Base-by-base conservation (phyloP, 2,329 filamentous ascomycete genomes). In the Conoideocrella luteorostrata region DNA sequence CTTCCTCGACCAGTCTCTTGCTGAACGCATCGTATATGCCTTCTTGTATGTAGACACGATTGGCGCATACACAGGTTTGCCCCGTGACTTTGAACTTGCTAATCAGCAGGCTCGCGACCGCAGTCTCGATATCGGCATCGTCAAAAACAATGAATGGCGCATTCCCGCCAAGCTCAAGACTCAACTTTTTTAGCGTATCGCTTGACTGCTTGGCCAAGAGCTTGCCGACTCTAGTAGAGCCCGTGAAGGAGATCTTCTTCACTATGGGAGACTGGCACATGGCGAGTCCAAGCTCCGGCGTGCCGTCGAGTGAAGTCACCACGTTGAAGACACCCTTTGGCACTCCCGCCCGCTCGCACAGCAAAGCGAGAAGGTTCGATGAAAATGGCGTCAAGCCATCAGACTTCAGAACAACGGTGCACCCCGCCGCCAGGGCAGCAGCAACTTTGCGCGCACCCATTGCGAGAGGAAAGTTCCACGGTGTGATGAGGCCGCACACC, bases 111-210 rank as follows among this genome's bases (percentile, higher is more conserved):
- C 89, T 91, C 0, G 79, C 69, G 1, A 97, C 88, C 2, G 91
- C 91, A 4, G 72, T 69, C 47, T 96, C 89, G 17, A 97, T 69
- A 59, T 97, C 87, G 15, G 91, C 87, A 58, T 97, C 91, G 57
- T 96, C 89, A 59, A 97, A 97, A 26, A 97, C 88, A 52, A 97
- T 95, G 62, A 96, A 95, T 1, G 91, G 91, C 0, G 90, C 87
- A 62, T 97, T 97, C 38, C 91, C 91, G 43, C 91, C 91, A 1
- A 97, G 83, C 63, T 97, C 91, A 62, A 95, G 86, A 0, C 86
- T 91, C 28, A 82, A 61, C 52, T 80, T 77, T 76, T 97, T 97
- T 53, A 96, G 69, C 0, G 89, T 95, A 33, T 78, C 75, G 0
- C 89, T 79, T 11, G 85, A 84, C 65, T 96, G 90, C 69, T 86